phyloP scores from a whole-genome alignment of 2,329 filamentous ascomycete species.

The Basipetospora chlamydospora region DNA sequence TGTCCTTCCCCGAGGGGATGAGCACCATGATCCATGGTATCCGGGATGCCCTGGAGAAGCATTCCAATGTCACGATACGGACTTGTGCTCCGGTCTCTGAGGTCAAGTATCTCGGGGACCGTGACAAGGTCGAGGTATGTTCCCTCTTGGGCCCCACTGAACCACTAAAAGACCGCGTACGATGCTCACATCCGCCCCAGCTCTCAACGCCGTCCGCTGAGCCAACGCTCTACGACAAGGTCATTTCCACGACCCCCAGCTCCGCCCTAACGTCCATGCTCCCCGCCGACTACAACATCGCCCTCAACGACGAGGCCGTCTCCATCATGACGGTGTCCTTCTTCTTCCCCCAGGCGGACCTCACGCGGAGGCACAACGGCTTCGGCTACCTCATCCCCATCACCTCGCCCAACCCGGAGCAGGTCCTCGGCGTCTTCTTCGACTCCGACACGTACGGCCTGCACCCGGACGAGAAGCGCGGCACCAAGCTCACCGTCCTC shows the following conservation, averaged over 20 bases:
- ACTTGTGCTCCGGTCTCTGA: constrained; percentile 30
- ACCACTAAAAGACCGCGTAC: too few relatives aligned
- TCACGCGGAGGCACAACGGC: constrained; percentile 49
- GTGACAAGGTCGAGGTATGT: constrained; percentile 27
- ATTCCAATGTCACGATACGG: constrained; percentile 46
- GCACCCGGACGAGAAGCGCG: constrained; percentile 39
- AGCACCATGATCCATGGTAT: constrained; percentile 43
- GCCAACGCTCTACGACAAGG: constrained; percentile 31
- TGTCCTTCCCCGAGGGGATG: constrained; percentile 46
- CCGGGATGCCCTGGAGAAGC: constrained; percentile 30
- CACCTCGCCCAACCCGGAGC: constrained; percentile 65
- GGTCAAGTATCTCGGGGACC: constrained; percentile 24
- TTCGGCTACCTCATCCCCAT: constrained; percentile 89
- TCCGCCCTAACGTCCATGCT: constrained; percentile 21
- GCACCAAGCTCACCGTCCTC: constrained; percentile 88
- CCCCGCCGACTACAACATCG: constrained; percentile 23
- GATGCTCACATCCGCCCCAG: constrained; percentile 8
- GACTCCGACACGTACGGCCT: constrained; percentile 47
- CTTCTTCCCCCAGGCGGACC: constrained; percentile 53
- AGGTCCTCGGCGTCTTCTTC: constrained; percentile 82
- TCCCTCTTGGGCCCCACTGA: too few relatives aligned
- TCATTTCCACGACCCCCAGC: constrained; percentile 49
- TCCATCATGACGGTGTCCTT: constrained; percentile 89
- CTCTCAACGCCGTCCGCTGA: background rate
- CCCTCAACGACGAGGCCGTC: constrained; percentile 46